Base-by-base conservation (phyloP, 257 asterid species). In the Henckelia pumila region DNA sequence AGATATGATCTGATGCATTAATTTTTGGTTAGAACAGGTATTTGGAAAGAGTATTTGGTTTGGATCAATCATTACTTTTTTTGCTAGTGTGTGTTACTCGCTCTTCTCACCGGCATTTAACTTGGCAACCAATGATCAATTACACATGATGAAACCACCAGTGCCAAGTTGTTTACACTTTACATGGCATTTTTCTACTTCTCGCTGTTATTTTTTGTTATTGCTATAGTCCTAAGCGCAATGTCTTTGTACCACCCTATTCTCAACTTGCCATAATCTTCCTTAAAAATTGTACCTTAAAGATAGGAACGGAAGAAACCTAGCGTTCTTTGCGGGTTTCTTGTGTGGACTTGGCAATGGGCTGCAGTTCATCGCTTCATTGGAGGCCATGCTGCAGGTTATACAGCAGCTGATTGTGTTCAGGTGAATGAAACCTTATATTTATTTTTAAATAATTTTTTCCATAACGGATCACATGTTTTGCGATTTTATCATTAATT, bases 351-450 rank as follows among this genome's bases (percentile, higher is more conserved):
- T 84, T 21, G 89, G 87, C 67, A 84, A 79, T 20, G 89, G 87
- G 30, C 74, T 81, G 59, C 89, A 81, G 70, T 84, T 81, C 72
- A 78, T 81, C 89, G 79, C 68, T 84, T 81, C 72, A 78, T 81
- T 77, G 89, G 89, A 17, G 89, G 89, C 29, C 85, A 84, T 56
- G 85, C 89, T 28, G 87, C 85, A 14, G 85, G 87, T 19, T 84
- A 84, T 61, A 85, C 85, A 1, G 87, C 89, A n/a, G 89, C 87
- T 0, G 87, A 82, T 33, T 75, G 83, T 53, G 87, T 84, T 53
- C 89, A 81, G 79, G 84, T 81, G 3, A 53, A 69, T 25, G 7
- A 30, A 37, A 8, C 22, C 17, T 10, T 7, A 1, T 9, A 8
- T 40, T 7, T 0, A 25, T n/a, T 17, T 6, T 23, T n/a, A 14